Evolutionary conservation across 352 stramenopile genomes (phyloP), one percentile per base, ranked within the genome.

Genomic region (Pythium brassicae): DNA sequence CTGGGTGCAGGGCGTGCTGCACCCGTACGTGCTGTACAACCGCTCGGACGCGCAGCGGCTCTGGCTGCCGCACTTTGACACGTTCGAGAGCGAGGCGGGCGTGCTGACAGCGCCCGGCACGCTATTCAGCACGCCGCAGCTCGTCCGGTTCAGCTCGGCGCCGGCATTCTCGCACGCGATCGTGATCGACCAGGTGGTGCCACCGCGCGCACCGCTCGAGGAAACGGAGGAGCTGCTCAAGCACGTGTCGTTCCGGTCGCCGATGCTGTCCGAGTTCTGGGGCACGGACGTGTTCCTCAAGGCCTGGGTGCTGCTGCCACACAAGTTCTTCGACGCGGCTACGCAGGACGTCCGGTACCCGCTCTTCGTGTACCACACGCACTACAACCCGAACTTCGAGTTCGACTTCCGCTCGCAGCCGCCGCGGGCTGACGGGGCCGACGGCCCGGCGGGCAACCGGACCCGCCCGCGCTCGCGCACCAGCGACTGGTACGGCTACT

Each of bases 341-440:
- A 78, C 72, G 25, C 62, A 65, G 10, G 55, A 89, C 43, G 65
- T 89, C 42, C 66, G 76, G 65, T 89, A 89, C 69, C 79, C 79
- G 35, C 34, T 89, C 47, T 87, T 86, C 50, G 65, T 89, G 29
- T 89, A 89, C 76, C 79, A 89, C 55, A 82, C 79, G 42, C 79
- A 89, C 66, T 89, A 86, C 73, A 81, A 62, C 42, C 68, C 69
- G 48, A 61, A 73, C 42, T 87, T 90, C 43, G 76, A 86, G 43
- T 82, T 86, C 57, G 71, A 69, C 40, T 90, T 75, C 49, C 43
- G 58, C 12, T 55, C 73, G 10, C 45, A 71, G 0, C 49, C 66
- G 4, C 77, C 75, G n/a, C n/a, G n/a, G 44, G 7, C 25, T 3
- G 44, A 27, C 22, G 26, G 35, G 10, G 29, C 40, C 6, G 67